Evolutionary conservation across 164 flowering plant species (phyloP).

Genomic region (Chimonanthus salicifolius): DNA sequence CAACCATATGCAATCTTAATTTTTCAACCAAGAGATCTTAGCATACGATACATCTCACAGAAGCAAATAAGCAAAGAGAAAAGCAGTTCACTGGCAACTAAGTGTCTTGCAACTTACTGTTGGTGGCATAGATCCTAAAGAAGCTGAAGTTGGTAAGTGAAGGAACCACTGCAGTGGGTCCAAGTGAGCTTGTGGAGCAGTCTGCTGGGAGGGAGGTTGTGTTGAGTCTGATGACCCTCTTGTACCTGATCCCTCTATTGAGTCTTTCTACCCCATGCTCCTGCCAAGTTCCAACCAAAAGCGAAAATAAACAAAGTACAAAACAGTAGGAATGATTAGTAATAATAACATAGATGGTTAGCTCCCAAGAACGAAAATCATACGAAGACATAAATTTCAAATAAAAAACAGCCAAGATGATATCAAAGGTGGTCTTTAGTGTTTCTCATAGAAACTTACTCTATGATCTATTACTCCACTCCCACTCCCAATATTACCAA

Average conservation of each 20-base stretch:
- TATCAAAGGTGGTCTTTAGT: neutral
- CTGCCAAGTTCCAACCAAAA: conserved; percentile 18
- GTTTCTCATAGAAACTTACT: conserved; percentile 32
- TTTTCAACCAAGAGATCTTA: neutral
- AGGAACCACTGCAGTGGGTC: conserved; percentile 26
- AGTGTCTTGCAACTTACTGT: conserved; percentile 33
- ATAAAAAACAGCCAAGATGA: neutral
- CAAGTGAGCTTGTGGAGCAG: conserved; percentile 26
- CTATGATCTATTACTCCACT: conserved; percentile 28
- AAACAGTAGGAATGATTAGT: neutral
- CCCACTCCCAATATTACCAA: conserved; percentile 41
- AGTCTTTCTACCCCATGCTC: conserved; percentile 31
- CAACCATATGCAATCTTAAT: neutral
- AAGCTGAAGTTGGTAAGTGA: conserved; percentile 38
- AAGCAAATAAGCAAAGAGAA: no score
- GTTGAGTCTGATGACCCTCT: conserved; percentile 20
- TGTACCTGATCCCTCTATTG: conserved; percentile 24
- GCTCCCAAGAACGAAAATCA: neutral
- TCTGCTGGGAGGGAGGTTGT: conserved; percentile 32
- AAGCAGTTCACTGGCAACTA: neutral
- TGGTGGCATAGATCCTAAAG: conserved; percentile 51
- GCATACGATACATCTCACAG: no score
- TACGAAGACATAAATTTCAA: neutral
- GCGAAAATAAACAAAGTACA: neutral
- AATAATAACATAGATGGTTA: neutral